Evolutionary conservation across 768 basidiomycete species (phyloP), one percentile per base, ranked within the genome.

Genomic region (Leccinum fibrillosum): DNA sequence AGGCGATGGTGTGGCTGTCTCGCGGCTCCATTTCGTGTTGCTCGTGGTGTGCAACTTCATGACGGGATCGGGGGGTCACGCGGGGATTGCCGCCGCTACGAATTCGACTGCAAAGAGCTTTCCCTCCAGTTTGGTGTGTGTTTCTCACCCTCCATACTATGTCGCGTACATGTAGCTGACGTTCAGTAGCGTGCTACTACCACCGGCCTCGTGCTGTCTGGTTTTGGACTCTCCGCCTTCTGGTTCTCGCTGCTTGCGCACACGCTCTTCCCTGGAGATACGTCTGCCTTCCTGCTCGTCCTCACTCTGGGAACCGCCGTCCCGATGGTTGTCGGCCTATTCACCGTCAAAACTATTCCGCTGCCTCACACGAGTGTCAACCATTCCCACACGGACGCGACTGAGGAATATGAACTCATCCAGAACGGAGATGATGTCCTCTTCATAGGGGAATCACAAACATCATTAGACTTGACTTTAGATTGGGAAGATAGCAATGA

Each of bases 141-240:
- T 34, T 49, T 19, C 13, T 25, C 17, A 21, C 13, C 5, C n/a
- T 53, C 1, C 13, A 15, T 28, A 25, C 1, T 15, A 11, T 25
- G 17, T 26, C 55, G 10, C 49, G n/a, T 49, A 55, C 49, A 17
- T 15, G 10, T 21, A 12, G 11, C 37, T 51, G 37, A 57, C 47
- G 26, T 55, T 23, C 32, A 49, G 26, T 49, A 92, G 88, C 80
- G 92, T 19, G 92, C 87, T 11, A 85, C 85, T 0, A 82, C 85
- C 9, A 91, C 89, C 0, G 88, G 88, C 2, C 69, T 92, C 11
- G 92, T 94, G 32, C 72, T 94, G 19, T 91, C 92, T 0, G 94
- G 92, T 30, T 94, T 92, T 61, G 94, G 94, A 0, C 82, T 98
- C 15, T 94, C 92, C 0, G 94, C 94, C 0, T 96, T 96, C 77